Percentiles rank a stretch among this genome's conserved stretches.
Evolutionary conservation across 495 filamentous ascomycete genomes (phyloP).

Genomic region (Penicillium lividum): DNA sequence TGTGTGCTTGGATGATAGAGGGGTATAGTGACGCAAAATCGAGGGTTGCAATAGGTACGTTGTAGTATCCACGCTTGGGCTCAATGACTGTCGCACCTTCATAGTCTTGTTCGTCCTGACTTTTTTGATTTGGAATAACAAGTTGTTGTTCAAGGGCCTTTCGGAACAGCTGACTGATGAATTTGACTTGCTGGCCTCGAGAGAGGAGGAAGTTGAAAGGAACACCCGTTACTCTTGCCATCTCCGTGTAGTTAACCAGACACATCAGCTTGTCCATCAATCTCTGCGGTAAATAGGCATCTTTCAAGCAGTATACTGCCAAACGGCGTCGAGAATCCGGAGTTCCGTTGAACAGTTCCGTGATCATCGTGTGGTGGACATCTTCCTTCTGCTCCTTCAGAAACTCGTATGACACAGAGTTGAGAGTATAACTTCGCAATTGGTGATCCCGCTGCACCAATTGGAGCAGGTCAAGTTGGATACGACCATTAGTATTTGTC

Average conservation of each 20-base stretch:
- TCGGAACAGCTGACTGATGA: conserved; percentile 94
- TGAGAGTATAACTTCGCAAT: conserved; percentile 93
- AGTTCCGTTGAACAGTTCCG: conserved; percentile 93
- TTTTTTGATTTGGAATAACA: conserved; percentile 82
- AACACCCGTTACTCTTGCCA: conserved; percentile 98
- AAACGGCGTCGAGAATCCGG: conserved; percentile 86
- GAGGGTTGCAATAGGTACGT: conserved; percentile 91
- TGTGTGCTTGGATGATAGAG: conserved; percentile 98
- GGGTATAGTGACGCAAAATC: conserved; percentile 99
- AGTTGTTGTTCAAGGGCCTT: conserved; percentile 90
- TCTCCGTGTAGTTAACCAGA: conserved; percentile 97
- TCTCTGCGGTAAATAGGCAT: conserved; percentile 92
- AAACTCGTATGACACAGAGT: conserved; percentile 96
- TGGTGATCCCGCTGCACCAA: conserved; percentile 93
- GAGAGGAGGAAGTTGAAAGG: conserved; percentile 94
- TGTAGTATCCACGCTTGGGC: conserved; percentile 86
- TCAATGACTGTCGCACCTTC: conserved; percentile 98
- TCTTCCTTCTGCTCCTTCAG: conserved; percentile 98
- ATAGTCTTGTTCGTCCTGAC: conserved; percentile 77
- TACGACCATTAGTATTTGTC: conserved; percentile 90
- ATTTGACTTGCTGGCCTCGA: conserved; percentile 94
- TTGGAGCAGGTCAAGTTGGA: conserved; percentile 93
- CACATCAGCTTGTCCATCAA: conserved; percentile 98
- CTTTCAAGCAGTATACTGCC: conserved; percentile 96
- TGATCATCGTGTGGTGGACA: conserved; percentile 99